phyloP scores from a whole-genome alignment of 2,329 filamentous ascomycete genomes.

The Neopestalotiopsis clavispora region DNA sequence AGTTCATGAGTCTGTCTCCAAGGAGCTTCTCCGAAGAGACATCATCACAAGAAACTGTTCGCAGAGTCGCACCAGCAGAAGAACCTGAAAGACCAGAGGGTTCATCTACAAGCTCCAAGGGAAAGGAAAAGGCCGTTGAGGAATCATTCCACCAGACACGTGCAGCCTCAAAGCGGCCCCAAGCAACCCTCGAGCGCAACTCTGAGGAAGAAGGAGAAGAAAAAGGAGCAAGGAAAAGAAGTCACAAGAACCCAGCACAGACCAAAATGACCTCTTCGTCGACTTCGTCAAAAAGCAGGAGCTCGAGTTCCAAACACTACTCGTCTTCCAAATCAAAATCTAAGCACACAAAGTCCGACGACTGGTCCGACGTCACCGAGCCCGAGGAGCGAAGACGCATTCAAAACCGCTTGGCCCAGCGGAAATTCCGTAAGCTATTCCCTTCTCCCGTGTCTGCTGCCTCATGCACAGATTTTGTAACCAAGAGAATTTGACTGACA shows the following conservation, averaged over 20 bases:
- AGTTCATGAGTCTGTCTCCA: constrained; percentile 15
- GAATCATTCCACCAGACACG: constrained; percentile 23
- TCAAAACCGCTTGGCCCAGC: constrained; percentile 77
- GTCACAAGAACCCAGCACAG: background rate
- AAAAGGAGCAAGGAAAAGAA: background rate
- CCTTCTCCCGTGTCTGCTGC: too few relatives aligned
- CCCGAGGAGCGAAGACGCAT: constrained; percentile 74
- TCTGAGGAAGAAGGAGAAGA: constrained; percentile 20
- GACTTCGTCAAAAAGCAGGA: constrained; percentile 40
- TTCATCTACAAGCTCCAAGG: background rate
- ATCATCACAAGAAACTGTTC: constrained; percentile 20
- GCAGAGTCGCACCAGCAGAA: background rate
- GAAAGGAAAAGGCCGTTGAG: background rate
- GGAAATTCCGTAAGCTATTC: constrained; percentile 70
- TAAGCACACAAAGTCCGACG: constrained; percentile 51
- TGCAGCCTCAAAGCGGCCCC: constrained; percentile 14
- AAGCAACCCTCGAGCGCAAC: constrained; percentile 3
- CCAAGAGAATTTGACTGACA: constrained; percentile 16
- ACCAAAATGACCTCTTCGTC: constrained; percentile 29
- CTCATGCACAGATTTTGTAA: background rate
- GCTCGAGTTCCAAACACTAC: constrained; percentile 34
- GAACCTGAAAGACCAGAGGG: background rate
- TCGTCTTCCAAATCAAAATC: constrained; percentile 43
- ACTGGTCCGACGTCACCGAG: constrained; percentile 74
- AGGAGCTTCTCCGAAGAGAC: constrained; percentile 3